Base-by-base conservation (phyloP, 2,329 filamentous ascomycete species). In the Aspergillus brasiliensis region DNA sequence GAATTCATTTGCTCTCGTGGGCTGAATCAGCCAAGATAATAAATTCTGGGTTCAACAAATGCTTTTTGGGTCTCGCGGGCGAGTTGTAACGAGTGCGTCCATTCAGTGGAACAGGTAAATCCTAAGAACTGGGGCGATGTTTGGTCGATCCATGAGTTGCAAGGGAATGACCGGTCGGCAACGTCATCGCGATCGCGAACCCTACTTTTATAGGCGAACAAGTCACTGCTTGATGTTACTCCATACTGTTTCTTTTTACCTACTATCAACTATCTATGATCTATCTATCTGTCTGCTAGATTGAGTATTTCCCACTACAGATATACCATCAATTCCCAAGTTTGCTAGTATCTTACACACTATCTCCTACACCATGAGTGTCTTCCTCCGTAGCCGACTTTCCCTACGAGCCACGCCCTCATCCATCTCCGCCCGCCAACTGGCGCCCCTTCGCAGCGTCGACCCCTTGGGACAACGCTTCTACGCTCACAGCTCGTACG, bases 401-500 rank as follows among this genome's bases (percentile, higher is more conserved):
- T 15, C 54, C 8, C 46, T 56, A 19, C 27, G 51, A 37, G 51
- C 27, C 37, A 53, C 40, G 28, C 57, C 55, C 52, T 49, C 44
- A 34, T 34, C 31, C 11, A 34, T 34, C 42, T 21, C 58, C 19
- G 19, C 40, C 52, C n/a, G 31, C 31, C 31, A 34, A 34, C 31
- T 34, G 5, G 31, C 31, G 3, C 31, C 31, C 11, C 31, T 34
- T 34, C 31, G 31, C 31, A 34, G 31, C 11, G n/a, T 42, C 27
- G 23, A 40, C 27, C 23, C 51, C 6, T 44, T 38, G 44, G 31
- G 28, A 21, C 48, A n/a, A 54, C 61, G 64, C 44, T 27, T 52
- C 7, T 66, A 69, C 61, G 54, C 60, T 17, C 58, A 66, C n/a
- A 65, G 67, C 47, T 62, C 63, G 8, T 69, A 70, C 46, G 65